Evolutionary conservation across 1,284 basidiomycete genomes (phyloP).

Genomic region (Thelephora terrestris): DNA sequence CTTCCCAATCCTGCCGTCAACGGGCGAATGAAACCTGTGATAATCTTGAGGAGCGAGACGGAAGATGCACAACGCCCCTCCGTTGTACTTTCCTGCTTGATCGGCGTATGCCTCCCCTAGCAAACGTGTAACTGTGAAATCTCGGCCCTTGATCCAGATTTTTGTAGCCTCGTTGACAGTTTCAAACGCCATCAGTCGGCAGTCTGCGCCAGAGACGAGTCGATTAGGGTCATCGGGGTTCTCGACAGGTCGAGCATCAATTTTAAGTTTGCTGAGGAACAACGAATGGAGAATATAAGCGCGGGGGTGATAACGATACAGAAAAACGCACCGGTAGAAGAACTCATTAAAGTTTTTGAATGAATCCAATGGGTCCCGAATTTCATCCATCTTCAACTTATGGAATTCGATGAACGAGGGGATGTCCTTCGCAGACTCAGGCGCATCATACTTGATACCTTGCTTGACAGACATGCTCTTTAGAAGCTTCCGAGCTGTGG

Average conservation of each 20-base stretch:
- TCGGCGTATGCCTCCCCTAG: conserved; percentile 72
- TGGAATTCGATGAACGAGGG: conserved; percentile 87
- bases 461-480: conserved; percentile 92
- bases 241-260: conserved; percentile 71
- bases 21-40: conserved; percentile 92
- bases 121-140: conserved; percentile 75
- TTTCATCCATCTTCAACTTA: conserved; percentile 73
- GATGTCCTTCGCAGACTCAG: conserved; percentile 80
- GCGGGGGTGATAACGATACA: conserved; percentile 3
- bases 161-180: conserved; percentile 76
- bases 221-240: conserved; percentile 63
- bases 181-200: conserved; percentile 89
- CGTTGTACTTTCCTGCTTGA: conserved; percentile 59
- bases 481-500: conserved; percentile 65
- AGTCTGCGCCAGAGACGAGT: conserved; percentile 87
- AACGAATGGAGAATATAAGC: conserved; percentile 15
- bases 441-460: conserved; percentile 86
- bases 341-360: conserved; percentile 90
- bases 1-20: conserved; percentile 73
- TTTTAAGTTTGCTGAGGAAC: conserved; percentile 70
- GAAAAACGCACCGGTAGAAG: conserved; percentile 56
- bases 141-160: conserved; percentile 96
- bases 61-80: conserved; percentile 80
- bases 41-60: conserved; percentile 94
- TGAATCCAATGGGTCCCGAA: conserved; percentile 71